A percentile compares a stretch with the other conserved stretches of the same genome.
Evolutionary conservation across 768 basidiomycete species (phyloP).

Genomic region (Suillus paluster): DNA sequence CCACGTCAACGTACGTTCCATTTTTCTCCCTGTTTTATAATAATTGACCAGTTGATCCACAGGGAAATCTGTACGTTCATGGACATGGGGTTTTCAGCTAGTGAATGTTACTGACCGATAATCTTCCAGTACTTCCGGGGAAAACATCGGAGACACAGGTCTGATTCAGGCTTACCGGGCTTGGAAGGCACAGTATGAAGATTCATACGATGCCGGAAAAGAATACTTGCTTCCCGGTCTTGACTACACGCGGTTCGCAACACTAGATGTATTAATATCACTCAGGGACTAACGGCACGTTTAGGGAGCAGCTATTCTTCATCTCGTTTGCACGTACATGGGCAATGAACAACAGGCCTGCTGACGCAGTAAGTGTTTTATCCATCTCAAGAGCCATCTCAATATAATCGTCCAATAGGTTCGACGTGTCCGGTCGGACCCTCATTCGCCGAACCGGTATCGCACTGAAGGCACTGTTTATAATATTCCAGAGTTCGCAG

Average conservation of each 20-base stretch:
- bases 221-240: constrained; percentile 86
- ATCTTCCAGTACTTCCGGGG: constrained; percentile 75
- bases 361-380: constrained; percentile 61
- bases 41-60: constrained; percentile 3
- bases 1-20: constrained; percentile 74
- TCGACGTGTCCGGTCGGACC: constrained; percentile 82
- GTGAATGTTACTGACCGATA: constrained; percentile 15
- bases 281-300: background rate
- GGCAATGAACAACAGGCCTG: constrained; percentile 81
- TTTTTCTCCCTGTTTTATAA: constrained; percentile 1
- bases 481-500: constrained; percentile 88
- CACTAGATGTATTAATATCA: background rate
- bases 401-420: constrained; percentile 45
- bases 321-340: constrained; percentile 89
- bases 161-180: constrained; percentile 88
- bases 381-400: constrained; percentile 4
- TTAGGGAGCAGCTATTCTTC: constrained; percentile 93
- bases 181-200: constrained; percentile 79
- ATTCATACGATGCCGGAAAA: constrained; percentile 57
- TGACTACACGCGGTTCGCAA: constrained; percentile 64
- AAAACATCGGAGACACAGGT: constrained; percentile 89
- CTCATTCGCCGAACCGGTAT: constrained; percentile 82
- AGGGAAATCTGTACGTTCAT: constrained; percentile 75
- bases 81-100: background rate
- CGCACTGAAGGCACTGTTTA: constrained; percentile 86